Conservation (phyloP, 2,329 filamentous ascomycete species). For the Akanthomyces lecanii region DNA sequence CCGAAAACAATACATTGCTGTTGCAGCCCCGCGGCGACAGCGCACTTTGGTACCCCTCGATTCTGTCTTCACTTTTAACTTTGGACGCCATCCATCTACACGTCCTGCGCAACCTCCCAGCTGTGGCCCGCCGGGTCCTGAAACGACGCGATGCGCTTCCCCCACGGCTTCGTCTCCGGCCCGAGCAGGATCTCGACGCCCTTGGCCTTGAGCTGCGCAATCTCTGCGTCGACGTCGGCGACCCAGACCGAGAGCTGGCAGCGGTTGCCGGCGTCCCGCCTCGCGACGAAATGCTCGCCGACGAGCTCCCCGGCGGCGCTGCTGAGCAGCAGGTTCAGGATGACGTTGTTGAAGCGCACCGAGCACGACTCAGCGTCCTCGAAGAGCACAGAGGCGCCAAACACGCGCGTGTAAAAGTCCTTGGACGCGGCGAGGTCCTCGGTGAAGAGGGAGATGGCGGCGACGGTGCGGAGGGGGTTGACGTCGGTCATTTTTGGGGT, state of each 20-base stretch:
- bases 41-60: neutral
- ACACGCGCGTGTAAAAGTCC: conserved; percentile 14
- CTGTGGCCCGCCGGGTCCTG: conserved; percentile 19
- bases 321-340: conserved; percentile 13
- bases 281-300: conserved; percentile 8
- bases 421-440: conserved; percentile 13
- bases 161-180: conserved; percentile 18
- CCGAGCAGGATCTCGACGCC: conserved; percentile 17
- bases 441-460: conserved; percentile 19
- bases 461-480: conserved; percentile 14
- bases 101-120: conserved; percentile 18
- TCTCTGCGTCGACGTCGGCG: conserved; percentile 18
- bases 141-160: conserved; percentile 17
- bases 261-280: conserved; percentile 12
- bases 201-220: conserved; percentile 8
- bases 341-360: conserved; percentile 18
- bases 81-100: neutral
- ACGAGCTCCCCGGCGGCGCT: conserved; percentile 10
- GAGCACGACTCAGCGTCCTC: conserved; percentile 19
- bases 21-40: neutral
- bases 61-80: neutral
- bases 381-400: conserved; percentile 17
- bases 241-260: conserved; percentile 19
- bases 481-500: neutral
- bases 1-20: neutral